Conservation (phyloP, 192 early-diverging fungal genomes). For the Helicostylum pulchrum region DNA sequence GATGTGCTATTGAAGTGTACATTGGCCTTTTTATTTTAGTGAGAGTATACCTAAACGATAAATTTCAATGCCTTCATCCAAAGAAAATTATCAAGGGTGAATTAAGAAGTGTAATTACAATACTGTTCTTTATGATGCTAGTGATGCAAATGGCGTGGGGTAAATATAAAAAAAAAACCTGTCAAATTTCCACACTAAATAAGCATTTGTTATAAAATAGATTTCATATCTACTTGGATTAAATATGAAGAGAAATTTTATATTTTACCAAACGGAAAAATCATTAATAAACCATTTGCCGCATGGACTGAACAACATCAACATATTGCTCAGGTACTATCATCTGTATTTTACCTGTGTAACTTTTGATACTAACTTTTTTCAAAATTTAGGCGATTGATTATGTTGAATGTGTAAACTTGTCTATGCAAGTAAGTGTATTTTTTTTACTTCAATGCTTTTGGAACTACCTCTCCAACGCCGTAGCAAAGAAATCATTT, state of each 20-base stretch:
- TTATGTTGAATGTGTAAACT: constrained; percentile 23
- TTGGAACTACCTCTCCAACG: constrained; percentile 45
- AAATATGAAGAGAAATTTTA: constrained; percentile 33
- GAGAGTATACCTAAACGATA: constrained; percentile 17
- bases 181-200: not conserved
- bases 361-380: not conserved
- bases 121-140: constrained; percentile 28
- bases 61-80: constrained; percentile 27
- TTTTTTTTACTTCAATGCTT: constrained; percentile 48
- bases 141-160: constrained; percentile 29
- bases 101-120: constrained; percentile 30
- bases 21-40: constrained; percentile 7
- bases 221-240: constrained; percentile 26
- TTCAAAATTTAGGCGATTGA: constrained; percentile 4
- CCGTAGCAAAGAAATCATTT: constrained; percentile 39
- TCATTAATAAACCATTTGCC: constrained; percentile 21
- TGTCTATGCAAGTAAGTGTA: constrained; percentile 29
- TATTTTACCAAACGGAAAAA: not conserved
- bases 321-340: constrained; percentile 14
- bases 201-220: not conserved
- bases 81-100: constrained; percentile 22
- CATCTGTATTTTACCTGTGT: too few relatives aligned
- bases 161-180: too few relatives aligned
- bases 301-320: constrained; percentile 19
- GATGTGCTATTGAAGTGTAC: constrained; percentile 16